Percentiles rank a stretch among this genome's conserved stretches.
Evolutionary conservation across 768 basidiomycete species (phyloP).

Genomic region (Mycena vulgaris): DNA sequence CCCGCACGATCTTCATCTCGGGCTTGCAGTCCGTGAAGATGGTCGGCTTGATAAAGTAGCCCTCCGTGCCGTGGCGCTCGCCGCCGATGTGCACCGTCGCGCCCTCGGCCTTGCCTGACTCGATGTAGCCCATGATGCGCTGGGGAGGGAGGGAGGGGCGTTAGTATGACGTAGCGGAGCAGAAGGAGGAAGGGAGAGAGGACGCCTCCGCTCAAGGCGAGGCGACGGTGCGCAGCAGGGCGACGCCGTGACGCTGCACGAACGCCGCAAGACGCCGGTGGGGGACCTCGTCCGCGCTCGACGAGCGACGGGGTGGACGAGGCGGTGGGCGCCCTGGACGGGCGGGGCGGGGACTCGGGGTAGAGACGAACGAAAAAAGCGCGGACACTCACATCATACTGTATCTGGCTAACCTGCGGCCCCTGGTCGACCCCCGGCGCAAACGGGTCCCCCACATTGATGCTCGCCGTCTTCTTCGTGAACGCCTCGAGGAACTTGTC

Average conservation of each 20-base stretch:
- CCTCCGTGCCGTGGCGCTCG: constrained; percentile 61
- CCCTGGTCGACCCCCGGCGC: constrained; percentile 68
- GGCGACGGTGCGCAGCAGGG: no score
- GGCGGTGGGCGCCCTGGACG: no score
- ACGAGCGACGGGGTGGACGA: no score
- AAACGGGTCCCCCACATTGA: constrained; percentile 74
- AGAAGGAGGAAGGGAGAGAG: not conserved
- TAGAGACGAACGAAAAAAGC: not conserved
- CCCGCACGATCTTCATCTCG: constrained; percentile 82
- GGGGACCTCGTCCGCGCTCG: no score
- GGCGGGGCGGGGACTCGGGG: no score
- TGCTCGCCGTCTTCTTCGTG: constrained; percentile 63
- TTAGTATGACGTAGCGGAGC: not conserved
- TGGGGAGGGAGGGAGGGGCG: constrained; percentile 40
- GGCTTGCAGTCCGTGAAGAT: constrained; percentile 77
- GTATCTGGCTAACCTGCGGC: constrained; percentile 70
- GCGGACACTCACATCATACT: constrained; percentile 54
- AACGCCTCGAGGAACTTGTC: constrained; percentile 80
- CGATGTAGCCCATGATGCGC: constrained; percentile 86
- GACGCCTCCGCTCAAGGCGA: no score
- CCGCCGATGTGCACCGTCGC: constrained; percentile 80
- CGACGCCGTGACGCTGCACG: no score
- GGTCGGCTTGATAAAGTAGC: constrained; percentile 83
- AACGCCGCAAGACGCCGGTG: no score
- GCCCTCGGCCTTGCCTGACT: constrained; percentile 80